These are phyloP conservation scores for Capillidium rhysosporum DNA, from an alignment of 371 early-diverging fungal genomes.

Conservation along the genomic window DNA sequence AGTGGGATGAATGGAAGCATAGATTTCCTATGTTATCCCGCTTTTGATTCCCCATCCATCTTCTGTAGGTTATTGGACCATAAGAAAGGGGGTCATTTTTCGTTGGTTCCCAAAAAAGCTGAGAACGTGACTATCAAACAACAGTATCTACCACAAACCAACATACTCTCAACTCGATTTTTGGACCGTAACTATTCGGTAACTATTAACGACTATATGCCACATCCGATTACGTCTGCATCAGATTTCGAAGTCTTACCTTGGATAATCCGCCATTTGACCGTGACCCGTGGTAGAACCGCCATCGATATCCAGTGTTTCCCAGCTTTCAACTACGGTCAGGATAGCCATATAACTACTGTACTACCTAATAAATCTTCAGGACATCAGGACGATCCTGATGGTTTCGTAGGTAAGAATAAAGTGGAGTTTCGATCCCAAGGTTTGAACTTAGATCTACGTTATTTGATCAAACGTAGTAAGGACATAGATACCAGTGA, in stretches of 20 bases:
- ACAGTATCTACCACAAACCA: conserved; percentile 45
- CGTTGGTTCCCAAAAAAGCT: neutral
- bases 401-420: conserved; percentile 15
- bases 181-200: conserved; percentile 39
- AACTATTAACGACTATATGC: conserved; percentile 55
- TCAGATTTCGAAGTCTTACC: conserved; percentile 31
- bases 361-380: conserved; percentile 14
- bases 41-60: conserved; percentile 58
- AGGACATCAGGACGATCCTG: conserved; percentile 8
- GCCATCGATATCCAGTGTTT: conserved; percentile 37
- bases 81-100: conserved; percentile 18
- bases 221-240: conserved; percentile 18
- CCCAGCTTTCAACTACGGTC: conserved; percentile 62
- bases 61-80: conserved; percentile 46
- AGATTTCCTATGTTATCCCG: conserved; percentile 60
- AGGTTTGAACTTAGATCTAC: conserved; percentile 28
- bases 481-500: conserved; percentile 15
- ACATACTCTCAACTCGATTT: conserved; percentile 51
- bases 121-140: conserved; percentile 1
- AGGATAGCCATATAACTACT: conserved; percentile 27
- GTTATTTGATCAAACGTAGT: conserved; percentile 28
- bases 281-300: conserved; percentile 40
- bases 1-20: conserved; percentile 51
- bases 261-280: conserved; percentile 46
- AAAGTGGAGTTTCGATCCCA: conserved; percentile 20